These are phyloP conservation scores for Kodamaea sp. DNA, from an alignment of 1,139 yeast genomes.

Conservation along the genomic window DNA sequence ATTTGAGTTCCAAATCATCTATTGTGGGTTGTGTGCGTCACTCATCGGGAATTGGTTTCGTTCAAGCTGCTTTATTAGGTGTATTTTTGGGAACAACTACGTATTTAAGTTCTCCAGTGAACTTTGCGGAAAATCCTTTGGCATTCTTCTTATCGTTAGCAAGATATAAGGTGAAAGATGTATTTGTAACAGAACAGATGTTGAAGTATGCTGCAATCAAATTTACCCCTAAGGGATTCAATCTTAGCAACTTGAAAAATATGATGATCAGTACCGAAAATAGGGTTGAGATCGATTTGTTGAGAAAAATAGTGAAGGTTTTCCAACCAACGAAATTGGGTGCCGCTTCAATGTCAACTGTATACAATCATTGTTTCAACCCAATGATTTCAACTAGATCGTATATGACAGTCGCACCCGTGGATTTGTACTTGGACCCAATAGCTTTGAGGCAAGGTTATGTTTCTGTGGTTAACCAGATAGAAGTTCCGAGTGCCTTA, in stretches of 20 bases:
- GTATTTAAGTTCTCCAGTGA: constrained; percentile 73
- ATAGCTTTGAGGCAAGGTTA: constrained; percentile 87
- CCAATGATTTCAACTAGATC: constrained; percentile 86
- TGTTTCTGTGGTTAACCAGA: constrained; percentile 75
- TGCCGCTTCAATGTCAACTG: constrained; percentile 70
- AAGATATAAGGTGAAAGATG: constrained; percentile 80
- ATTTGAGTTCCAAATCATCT: constrained; percentile 69
- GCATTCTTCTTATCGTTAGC: constrained; percentile 73
- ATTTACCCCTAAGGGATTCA: constrained; percentile 65
- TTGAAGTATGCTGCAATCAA: constrained; percentile 69
- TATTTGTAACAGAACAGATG: constrained; percentile 85
- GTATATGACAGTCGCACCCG: constrained; percentile 85
- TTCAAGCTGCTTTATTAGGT: constrained; percentile 81
- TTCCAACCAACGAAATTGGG: constrained; percentile 69
- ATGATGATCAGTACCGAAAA: constrained; percentile 80
- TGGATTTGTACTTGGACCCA: constrained; percentile 85
- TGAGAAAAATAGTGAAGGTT: constrained; percentile 60
- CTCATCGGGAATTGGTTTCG: constrained; percentile 81
- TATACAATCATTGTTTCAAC: constrained; percentile 77
- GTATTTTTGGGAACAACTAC: constrained; percentile 87
- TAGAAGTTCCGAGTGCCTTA: constrained; percentile 64
- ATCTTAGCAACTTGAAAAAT: constrained; percentile 68
- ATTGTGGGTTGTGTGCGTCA: constrained; percentile 87
- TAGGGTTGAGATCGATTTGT: constrained; percentile 67
- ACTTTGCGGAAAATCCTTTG: constrained; percentile 74